A percentile compares a stretch with the other conserved stretches of the same genome.
These are phyloP conservation scores for Chrysosporium queenslandicum DNA, from an alignment of 2,329 filamentous ascomycete genomes.

Conservation along the genomic window DNA sequence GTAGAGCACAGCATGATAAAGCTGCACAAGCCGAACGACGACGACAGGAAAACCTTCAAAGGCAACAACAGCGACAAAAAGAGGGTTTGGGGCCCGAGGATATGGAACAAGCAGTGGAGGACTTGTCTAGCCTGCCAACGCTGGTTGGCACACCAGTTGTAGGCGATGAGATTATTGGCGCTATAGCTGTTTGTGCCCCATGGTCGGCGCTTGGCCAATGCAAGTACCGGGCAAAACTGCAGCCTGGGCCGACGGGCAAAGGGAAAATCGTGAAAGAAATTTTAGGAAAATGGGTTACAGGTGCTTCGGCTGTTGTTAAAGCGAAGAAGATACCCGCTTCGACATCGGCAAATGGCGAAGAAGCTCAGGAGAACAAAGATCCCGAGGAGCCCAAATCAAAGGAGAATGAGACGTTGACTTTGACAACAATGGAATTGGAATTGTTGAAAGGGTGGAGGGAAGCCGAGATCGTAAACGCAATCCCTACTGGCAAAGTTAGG, in stretches of 20 bases:
- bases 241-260: conserved; percentile 83
- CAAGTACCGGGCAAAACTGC: conserved; percentile 93
- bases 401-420: conserved; percentile 26
- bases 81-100: conserved; percentile 50
- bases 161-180: conserved; percentile 63
- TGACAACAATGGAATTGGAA: conserved; percentile 81
- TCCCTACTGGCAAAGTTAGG: conserved; percentile 31
- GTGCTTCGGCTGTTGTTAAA: conserved; percentile 36
- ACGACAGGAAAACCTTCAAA: conserved; percentile 63
- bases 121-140: conserved; percentile 51
- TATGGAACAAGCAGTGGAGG: conserved; percentile 35
- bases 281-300: conserved; percentile 66
- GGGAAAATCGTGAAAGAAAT: conserved; percentile 90
- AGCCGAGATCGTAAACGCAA: conserved; percentile 37
- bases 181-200: conserved; percentile 53
- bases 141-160: conserved; percentile 66
- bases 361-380: conserved; percentile 32
- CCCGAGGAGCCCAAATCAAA: conserved; percentile 4
- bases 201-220: conserved; percentile 55
- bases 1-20: conserved; percentile 67
- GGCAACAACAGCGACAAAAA: conserved; percentile 58
- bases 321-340: conserved; percentile 29
- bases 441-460: conserved; percentile 70
- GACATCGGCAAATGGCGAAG: conserved; percentile 19
- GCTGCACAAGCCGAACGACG: conserved; percentile 54